phyloP scores from a whole-genome alignment of 352 stramenopile species.

The Phytophthora lateralis region DNA sequence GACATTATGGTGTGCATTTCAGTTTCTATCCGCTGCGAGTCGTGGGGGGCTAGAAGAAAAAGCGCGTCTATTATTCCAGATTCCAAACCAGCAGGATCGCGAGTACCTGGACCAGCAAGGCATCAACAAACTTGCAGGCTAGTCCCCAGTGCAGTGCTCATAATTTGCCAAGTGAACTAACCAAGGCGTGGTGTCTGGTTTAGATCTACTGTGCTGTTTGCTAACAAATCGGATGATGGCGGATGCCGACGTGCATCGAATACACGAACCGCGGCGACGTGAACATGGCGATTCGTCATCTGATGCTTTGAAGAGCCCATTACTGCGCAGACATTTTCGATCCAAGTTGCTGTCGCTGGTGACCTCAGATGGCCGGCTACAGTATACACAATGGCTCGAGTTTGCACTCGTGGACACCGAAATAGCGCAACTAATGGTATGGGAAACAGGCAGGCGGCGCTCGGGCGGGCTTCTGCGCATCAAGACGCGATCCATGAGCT shows the following conservation, averaged over 20 bases:
- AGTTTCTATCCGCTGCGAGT: constrained; percentile 52
- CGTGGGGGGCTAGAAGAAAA: constrained; percentile 55
- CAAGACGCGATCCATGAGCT: constrained; percentile 27
- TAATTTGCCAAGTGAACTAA: neutral
- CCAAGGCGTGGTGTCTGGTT: neutral
- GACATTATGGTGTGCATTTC: constrained; percentile 1
- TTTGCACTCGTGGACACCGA: constrained; percentile 40
- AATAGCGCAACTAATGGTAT: constrained; percentile 44
- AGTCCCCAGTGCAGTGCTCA: neutral
- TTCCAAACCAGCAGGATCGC: constrained; percentile 34
- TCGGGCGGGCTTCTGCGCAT: constrained; percentile 4
- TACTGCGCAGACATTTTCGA: constrained; percentile 55
- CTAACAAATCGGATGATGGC: constrained; percentile 46
- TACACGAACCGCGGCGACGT: constrained; percentile 4
- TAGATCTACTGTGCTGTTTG: constrained; percentile 62
- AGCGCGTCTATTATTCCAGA: constrained; percentile 56
- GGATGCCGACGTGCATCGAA: constrained; percentile 20
- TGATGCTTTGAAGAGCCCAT: constrained; percentile 46
- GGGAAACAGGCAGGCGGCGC: constrained; percentile 21
- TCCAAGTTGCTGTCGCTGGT: constrained; percentile 43
- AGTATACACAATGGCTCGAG: constrained; percentile 44
- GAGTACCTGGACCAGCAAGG: constrained; percentile 42
- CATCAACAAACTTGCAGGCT: constrained; percentile 58
- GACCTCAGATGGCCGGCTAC: constrained; percentile 31
- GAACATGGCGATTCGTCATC: constrained; percentile 17